A percentile compares a stretch with the other conserved stretches of the same genome.
These are phyloP conservation scores for Eleusine indica DNA, from an alignment of 176 grass and related monocot species.

Conservation along the genomic window DNA sequence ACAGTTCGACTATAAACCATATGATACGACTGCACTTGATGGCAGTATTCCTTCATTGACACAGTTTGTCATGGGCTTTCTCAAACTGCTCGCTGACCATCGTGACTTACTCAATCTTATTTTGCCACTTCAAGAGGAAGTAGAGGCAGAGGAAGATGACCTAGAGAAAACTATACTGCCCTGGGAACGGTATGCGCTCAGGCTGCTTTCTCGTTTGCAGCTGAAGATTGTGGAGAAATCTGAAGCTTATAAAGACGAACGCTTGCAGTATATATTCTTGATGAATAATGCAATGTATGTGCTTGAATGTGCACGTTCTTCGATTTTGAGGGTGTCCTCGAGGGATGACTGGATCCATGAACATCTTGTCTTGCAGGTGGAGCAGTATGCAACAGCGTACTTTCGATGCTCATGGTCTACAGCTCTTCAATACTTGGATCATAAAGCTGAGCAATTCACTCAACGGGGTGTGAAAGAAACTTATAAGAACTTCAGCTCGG, in stretches of 20 bases:
- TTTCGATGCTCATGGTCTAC: constrained; percentile 32
- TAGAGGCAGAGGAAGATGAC: background rate
- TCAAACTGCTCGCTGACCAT: constrained; percentile 4
- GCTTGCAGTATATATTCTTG: constrained; percentile 40
- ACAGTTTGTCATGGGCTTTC: constrained; percentile 6
- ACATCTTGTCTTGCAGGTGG: background rate
- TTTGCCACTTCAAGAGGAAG: background rate
- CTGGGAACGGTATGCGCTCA: background rate
- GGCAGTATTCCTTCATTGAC: constrained; percentile 33
- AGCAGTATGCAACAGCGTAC: no score
- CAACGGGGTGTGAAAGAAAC: background rate
- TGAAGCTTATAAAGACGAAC: constrained; percentile 22
- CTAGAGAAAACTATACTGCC: background rate
- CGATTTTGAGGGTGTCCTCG: background rate
- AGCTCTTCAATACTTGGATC: background rate
- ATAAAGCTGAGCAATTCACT: background rate
- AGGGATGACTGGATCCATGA: background rate
- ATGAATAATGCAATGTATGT: constrained; percentile 47
- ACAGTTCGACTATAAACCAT: background rate
- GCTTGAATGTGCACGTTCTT: background rate
- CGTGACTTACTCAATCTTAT: background rate
- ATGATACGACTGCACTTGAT: background rate
- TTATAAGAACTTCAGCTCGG: constrained; percentile 7
- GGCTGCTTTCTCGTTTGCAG: constrained; percentile 13
- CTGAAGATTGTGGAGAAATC: constrained; percentile 13